Conservation (phyloP, 2,329 filamentous ascomycete genomes). For the Cercospora sp. region DNA sequence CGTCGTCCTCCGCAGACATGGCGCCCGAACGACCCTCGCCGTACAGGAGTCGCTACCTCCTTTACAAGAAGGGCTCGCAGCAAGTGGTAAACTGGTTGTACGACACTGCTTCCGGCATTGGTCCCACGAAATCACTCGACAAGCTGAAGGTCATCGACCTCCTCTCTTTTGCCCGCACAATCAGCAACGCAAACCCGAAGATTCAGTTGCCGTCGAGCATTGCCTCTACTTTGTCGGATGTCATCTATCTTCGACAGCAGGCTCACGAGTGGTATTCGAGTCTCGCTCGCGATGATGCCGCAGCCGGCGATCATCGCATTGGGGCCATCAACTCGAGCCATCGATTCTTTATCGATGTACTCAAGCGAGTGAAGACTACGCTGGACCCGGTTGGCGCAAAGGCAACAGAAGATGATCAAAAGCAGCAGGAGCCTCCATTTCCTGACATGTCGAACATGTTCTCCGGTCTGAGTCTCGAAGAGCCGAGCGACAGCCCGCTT, state of each 20-base stretch:
- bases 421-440: background rate
- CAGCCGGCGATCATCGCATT: background rate
- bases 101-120: background rate
- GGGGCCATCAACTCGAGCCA: background rate
- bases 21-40: background rate
- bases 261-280: background rate
- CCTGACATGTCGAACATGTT: too few species aligned
- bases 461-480: too few species aligned
- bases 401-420: background rate
- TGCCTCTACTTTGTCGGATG: background rate
- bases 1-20: background rate
- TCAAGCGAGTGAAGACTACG: background rate
- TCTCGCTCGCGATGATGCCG: background rate
- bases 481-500: too few species aligned
- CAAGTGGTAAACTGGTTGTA: background rate
- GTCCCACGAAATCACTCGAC: background rate
- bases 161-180: background rate
- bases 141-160: background rate
- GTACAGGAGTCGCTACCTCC: background rate
- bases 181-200: background rate
- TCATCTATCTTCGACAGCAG: background rate
- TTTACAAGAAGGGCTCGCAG: background rate
- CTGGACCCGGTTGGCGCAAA: background rate
- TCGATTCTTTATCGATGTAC: background rate
- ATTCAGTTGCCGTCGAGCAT: background rate